phyloP scores from a whole-genome alignment of 2,329 filamentous ascomycete genomes.

The Macroventuria anomochaeta region DNA sequence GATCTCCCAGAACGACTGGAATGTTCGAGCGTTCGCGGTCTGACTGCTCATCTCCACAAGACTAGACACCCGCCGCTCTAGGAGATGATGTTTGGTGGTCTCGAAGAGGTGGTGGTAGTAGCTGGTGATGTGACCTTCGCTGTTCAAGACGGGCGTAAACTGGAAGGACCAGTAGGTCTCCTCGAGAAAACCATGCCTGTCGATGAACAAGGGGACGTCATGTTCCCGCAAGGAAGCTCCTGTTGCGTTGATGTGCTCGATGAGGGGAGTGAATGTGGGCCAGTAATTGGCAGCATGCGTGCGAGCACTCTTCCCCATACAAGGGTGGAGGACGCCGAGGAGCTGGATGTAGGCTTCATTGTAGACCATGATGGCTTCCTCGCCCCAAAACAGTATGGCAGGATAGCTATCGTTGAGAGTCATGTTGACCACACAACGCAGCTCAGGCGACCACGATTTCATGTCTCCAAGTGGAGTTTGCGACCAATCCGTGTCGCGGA shows the following conservation, averaged over 20 bases:
- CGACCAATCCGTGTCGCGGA: constrained; percentile 73
- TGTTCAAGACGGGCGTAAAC: constrained; percentile 74
- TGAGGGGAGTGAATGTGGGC: constrained; percentile 30
- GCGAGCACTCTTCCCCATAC: constrained; percentile 64
- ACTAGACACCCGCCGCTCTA: constrained; percentile 34
- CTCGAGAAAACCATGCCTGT: constrained; percentile 71
- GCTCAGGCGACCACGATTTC: constrained; percentile 69
- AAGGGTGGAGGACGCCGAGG: constrained; percentile 56
- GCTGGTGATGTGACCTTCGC: constrained; percentile 71
- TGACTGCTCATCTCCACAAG: constrained; percentile 74
- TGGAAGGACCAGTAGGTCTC: constrained; percentile 83
- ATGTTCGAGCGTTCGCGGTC: constrained; percentile 70
- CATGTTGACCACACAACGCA: constrained; percentile 77
- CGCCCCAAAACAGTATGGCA: constrained; percentile 65
- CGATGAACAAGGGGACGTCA: constrained; percentile 75
- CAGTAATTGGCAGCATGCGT: constrained; percentile 72
- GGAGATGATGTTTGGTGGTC: constrained; percentile 64
- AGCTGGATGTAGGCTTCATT: constrained; percentile 46
- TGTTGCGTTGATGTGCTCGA: constrained; percentile 30
- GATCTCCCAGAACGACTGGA: constrained; percentile 73
- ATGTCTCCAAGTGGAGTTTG: constrained; percentile 75
- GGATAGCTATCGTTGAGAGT: constrained; percentile 65
- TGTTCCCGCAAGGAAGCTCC: constrained; percentile 52
- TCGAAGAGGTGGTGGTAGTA: constrained; percentile 80
- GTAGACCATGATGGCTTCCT: constrained; percentile 47